Base-by-base conservation (phyloP, 2,329 filamentous ascomycete species). In the Aschersonia sp. region DNA sequence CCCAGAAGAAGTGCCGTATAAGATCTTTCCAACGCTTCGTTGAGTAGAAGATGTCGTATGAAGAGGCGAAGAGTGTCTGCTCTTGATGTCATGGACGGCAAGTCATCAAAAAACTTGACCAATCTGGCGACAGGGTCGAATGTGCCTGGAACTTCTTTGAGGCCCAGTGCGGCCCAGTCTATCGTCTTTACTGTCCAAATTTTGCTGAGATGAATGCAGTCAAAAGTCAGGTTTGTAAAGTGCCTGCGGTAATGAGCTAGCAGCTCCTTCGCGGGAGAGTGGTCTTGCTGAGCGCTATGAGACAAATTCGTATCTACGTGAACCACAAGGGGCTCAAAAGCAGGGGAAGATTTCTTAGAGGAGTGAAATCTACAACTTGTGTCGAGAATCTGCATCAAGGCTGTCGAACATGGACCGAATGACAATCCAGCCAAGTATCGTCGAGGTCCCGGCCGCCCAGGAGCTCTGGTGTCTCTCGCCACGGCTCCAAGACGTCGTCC, bases 1-100 rank as follows among this genome's bases (percentile, higher is more conserved):
- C 86, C 89, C 63, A 92, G 83, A 1, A 97, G 66, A 42, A 97
- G 73, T 10, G 79, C 80, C 53, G 83, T 76, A 60, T 81, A 92
- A 10, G 60, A 66, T 31, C 73, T 66, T 12, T 68, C 62, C 51
- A 76, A 72, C 8, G 85, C 85, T 43, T 78, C 68, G 43, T 77
- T 68, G 46, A 87, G 69, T 33, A 96, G 73, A 5, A 94, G 68
- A 54, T 85, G 79, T 6, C 79, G 83, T 35, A 82, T 72, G 30
- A 97, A 69, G 30, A 87, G 76, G 11, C 78, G 73, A 31, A 81
- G 64, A 5, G 94, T 68, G 60, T 98, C 92, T 14, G 79, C 71
- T 53, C 78, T 78, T 1, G 88, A 85, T 3, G 87, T 89, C 6
- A 84, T 71, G 0, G 88, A 86, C 1, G 81, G 73, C 39, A 92